Conservation (phyloP, 2,329 filamentous ascomycete genomes). For the Pseudocercospora pini-densiflorae region DNA sequence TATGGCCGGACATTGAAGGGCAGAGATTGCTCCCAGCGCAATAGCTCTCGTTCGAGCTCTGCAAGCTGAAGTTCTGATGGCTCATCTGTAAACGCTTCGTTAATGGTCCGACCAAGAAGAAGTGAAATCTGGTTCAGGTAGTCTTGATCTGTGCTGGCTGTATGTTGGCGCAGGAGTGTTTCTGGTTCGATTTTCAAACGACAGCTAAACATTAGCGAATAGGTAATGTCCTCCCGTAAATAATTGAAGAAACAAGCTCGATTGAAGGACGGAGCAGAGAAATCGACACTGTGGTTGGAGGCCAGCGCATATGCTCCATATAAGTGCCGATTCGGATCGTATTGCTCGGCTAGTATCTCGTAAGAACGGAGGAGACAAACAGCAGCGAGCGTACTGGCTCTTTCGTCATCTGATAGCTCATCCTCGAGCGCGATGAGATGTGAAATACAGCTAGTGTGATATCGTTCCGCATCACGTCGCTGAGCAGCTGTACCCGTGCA, state of each 20-base stretch:
- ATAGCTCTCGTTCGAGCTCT: background rate
- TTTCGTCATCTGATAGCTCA: background rate
- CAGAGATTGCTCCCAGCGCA: background rate
- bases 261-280: background rate
- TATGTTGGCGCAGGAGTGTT: background rate
- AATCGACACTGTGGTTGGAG: background rate
- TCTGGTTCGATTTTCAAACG: conserved; percentile 12
- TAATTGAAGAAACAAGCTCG: conserved; percentile 20
- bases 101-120: conserved; percentile 6
- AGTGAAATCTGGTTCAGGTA: conserved; percentile 13
- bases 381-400: conserved; percentile 5
- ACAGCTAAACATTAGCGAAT: conserved; percentile 10
- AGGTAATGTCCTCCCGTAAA: conserved; percentile 17
- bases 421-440: conserved; percentile 8
- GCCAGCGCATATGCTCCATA: conserved; percentile 15
- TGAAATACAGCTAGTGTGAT: conserved; percentile 5
- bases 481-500: conserved; percentile 2
- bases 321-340: conserved; percentile 17
- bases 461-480: conserved; percentile 3
- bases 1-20: background rate
- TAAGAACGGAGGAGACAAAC: conserved; percentile 16
- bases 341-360: conserved; percentile 13
- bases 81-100: background rate
- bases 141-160: conserved; percentile 7
- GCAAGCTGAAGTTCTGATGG: background rate